phyloP scores from a whole-genome alignment of 1,284 basidiomycete species.

The Leucoagaricus sp. region DNA sequence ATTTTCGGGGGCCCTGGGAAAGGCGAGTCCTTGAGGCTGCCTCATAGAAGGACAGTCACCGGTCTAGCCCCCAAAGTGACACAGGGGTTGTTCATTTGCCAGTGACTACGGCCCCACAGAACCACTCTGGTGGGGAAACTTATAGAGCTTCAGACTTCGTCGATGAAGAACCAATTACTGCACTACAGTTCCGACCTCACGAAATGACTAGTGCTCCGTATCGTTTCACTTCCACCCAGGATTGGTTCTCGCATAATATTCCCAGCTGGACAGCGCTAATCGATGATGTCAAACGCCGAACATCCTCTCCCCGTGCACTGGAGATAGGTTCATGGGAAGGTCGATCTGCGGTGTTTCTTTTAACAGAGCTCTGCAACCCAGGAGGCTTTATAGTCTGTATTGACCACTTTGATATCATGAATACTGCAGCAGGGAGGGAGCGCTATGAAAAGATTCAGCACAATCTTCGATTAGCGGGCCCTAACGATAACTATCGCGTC shows the following conservation, averaged over 20 bases:
- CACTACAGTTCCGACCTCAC: too few species aligned
- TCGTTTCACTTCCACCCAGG: constrained; percentile 53
- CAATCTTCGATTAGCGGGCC: constrained; percentile 46
- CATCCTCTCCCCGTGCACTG: constrained; percentile 43
- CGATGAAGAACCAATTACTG: too few species aligned
- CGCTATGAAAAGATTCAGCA: constrained; percentile 45
- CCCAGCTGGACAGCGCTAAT: constrained; percentile 44
- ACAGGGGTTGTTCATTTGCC: too few species aligned
- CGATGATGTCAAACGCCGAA: constrained; percentile 32
- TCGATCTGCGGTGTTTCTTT: constrained; percentile 56
- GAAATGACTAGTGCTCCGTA: constrained; percentile 14
- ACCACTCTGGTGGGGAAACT: too few species aligned
- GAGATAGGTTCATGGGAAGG: constrained; percentile 70
- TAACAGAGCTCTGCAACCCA: constrained; percentile 45
- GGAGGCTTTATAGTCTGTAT: constrained; percentile 51
- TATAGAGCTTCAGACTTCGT: too few species aligned
- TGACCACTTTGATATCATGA: constrained; percentile 59
- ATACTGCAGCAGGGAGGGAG: constrained; percentile 48
- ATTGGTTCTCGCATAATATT: constrained; percentile 55
- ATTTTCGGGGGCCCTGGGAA: too few species aligned
- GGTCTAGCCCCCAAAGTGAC: too few species aligned
- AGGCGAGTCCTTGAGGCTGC: too few species aligned
- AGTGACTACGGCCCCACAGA: too few species aligned
- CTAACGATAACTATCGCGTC: constrained; percentile 14
- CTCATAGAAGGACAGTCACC: too few species aligned